Conservation (phyloP, 2,329 filamentous ascomycete genomes). For the Sarocladium brachiariae region DNA sequence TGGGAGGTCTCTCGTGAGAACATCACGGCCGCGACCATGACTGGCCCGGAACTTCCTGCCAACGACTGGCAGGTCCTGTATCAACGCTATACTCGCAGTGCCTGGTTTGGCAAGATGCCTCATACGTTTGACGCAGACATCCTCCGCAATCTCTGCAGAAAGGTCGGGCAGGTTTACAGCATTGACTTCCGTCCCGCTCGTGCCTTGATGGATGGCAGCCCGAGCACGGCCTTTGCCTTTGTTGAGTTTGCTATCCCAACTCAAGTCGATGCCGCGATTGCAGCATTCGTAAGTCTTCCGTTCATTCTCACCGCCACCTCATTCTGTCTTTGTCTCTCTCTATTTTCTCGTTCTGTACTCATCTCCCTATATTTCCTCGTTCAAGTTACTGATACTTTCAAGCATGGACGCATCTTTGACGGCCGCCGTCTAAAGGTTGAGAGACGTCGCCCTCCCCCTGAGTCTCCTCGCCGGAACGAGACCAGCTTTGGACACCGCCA, state of each 20-base stretch:
- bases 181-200: not conserved
- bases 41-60: not conserved
- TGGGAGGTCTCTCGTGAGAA: not conserved
- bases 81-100: not conserved
- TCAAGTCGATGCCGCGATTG: slow-evolving; percentile 7
- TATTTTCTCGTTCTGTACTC: too few species aligned
- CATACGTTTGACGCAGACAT: not conserved
- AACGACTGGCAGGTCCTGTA: slow-evolving; percentile 5
- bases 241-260: slow-evolving; percentile 3
- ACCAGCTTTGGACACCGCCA: not conserved
- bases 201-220: not conserved
- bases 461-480: not conserved
- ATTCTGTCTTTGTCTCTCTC: too few species aligned
- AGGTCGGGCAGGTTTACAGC: not conserved
- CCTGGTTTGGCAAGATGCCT: slow-evolving; percentile 8
- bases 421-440: not conserved
- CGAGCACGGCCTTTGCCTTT: slow-evolving; percentile 9
- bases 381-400: not conserved
- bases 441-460: not conserved
- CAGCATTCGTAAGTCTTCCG: slow-evolving; percentile 2
- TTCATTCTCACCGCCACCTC: too few species aligned
- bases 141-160: not conserved
- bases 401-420: not conserved
- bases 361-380: not conserved
- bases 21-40: not conserved